Base-by-base conservation (phyloP, 306 rosid genomes). In the Lotus japonicus region DNA sequence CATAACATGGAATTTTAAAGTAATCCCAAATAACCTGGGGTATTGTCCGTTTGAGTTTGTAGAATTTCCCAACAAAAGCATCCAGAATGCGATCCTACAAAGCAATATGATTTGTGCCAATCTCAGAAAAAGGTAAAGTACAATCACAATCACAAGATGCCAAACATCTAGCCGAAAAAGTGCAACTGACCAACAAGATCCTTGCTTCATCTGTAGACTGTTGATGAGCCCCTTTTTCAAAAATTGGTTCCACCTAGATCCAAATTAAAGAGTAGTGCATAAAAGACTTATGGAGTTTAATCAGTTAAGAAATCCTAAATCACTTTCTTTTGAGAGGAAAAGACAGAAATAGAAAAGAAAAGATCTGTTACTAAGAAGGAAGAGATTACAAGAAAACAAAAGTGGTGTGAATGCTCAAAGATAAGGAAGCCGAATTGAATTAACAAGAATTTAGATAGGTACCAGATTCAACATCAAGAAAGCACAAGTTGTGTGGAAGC, bases 391-490 rank as follows among this genome's bases (percentile, higher is more conserved):
- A 15, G 36, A 31, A 31, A 31, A 5, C 5, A 31, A 31, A 31
- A 31, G 36, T 4, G 36, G 36, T 31, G 36, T 31, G 36, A 31
- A 31, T 31, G 36, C 36, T 5, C 36, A 31, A 31, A 31, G 36
- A 6, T 5, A 31, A 31, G 7, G 36, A 31, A 31, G 36, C 36
- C 36, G 7, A 31, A 31, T 31, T 1, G 36, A 31, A 31, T 31
- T 31, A 31, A 75, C 67, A 77, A 58, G 75, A 73, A 74, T 53
- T 64, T 12, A 66, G 55, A 65, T 77, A 77, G 36, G 80, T 83
- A 94, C 99, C 97, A 94, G 84, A 84, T 94, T 94, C 87, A 94
- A 80, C 99, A 94, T 90, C 89, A 94, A 72, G 77, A 96, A 96
- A 61, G 99, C 97, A 77, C 97, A 94, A 42, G 99, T 94, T 48